Percentiles rank a stretch among this genome's conserved stretches.
Evolutionary conservation across 2,329 filamentous ascomycete genomes (phyloP).

Genomic region (Ophiostoma triangulosporum): DNA sequence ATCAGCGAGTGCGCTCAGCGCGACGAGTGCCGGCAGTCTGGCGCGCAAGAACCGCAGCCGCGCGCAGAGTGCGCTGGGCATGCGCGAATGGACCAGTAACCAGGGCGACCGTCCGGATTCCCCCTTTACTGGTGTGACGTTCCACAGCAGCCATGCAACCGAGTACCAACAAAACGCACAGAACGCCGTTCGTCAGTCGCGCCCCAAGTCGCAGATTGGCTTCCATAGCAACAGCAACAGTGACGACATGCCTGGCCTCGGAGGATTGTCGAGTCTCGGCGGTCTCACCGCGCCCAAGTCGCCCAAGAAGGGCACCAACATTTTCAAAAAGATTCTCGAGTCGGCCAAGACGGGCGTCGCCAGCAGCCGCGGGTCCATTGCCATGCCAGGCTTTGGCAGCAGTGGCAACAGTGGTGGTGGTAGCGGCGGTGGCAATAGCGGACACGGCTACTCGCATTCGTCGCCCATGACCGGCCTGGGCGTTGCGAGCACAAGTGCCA

Average conservation of each 20-base stretch:
- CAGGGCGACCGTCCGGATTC: conserved; percentile 41
- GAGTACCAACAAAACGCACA: conserved; percentile 21
- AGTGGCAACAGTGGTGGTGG: conserved; percentile 18
- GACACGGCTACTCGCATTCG: background rate
- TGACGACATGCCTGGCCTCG: conserved; percentile 33
- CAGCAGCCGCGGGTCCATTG: conserved; percentile 74
- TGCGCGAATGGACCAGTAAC: conserved; percentile 37
- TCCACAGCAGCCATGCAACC: conserved; percentile 77
- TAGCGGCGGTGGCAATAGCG: background rate
- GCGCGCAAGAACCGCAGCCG: conserved; percentile 54
- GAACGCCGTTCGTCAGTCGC: conserved; percentile 17
- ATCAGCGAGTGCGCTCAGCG: conserved; percentile 82
- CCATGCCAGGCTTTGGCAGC: conserved; percentile 36
- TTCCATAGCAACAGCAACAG: conserved; percentile 26
- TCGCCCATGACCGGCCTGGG: conserved; percentile 30
- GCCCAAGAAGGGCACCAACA: conserved; percentile 61
- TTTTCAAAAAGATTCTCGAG: conserved; percentile 92
- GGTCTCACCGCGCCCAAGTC: conserved; percentile 64
- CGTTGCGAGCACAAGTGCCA: conserved; percentile 22
- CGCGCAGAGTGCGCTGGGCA: conserved; percentile 52
- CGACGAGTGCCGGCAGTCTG: conserved; percentile 88
- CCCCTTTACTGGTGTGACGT: conserved; percentile 67
- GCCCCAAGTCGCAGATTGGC: conserved; percentile 53
- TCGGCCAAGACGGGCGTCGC: conserved; percentile 89
- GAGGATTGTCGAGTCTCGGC: conserved; percentile 53